Evolutionary conservation across 1,284 basidiomycete genomes (phyloP).

Genomic region (Boletus calvinii): DNA sequence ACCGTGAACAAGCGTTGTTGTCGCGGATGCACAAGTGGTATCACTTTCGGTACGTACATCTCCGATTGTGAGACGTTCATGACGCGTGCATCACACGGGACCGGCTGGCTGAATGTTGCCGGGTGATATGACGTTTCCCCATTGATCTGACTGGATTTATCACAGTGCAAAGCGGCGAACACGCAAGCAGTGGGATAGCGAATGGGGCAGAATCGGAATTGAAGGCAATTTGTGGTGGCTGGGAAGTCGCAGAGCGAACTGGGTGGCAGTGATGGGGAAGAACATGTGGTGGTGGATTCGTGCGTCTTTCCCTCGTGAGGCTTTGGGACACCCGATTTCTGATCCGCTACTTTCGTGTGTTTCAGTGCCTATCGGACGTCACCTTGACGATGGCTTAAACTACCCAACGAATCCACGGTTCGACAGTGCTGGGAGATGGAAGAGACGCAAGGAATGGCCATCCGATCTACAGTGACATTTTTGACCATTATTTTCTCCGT

Average conservation of each 20-base stretch:
- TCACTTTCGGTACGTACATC: slow-evolving; percentile 41
- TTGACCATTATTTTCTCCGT: slow-evolving; percentile 2
- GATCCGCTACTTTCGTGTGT: slow-evolving; percentile 1
- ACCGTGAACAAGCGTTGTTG: slow-evolving; percentile 58
- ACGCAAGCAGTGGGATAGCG: slow-evolving; percentile 60
- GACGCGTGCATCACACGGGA: not conserved
- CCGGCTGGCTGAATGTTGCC: not conserved
- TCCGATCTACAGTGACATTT: slow-evolving; percentile 47
- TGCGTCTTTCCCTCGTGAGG: slow-evolving; percentile 42
- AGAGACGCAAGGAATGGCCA: slow-evolving; percentile 70
- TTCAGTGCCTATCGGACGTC: slow-evolving; percentile 67
- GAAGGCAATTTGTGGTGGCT: slow-evolving; percentile 90
- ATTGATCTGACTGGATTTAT: slow-evolving; percentile 5
- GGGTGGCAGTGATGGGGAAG: slow-evolving; percentile 76
- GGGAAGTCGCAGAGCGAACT: slow-evolving; percentile 58
- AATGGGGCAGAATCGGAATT: slow-evolving; percentile 71
- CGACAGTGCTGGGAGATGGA: slow-evolving; percentile 65
- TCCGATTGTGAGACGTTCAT: not conserved
- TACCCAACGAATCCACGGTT: slow-evolving; percentile 76
- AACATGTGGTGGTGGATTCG: slow-evolving; percentile 67
- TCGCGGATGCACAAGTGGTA: slow-evolving; percentile 47
- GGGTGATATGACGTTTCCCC: not conserved
- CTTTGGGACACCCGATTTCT: not conserved
- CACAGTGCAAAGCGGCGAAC: slow-evolving; percentile 48
- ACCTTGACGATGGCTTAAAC: slow-evolving; percentile 57